Percentiles rank a stretch among this genome's conserved stretches.
Conservation (phyloP, 306 rosid species). For the Vicia faba region DNA sequence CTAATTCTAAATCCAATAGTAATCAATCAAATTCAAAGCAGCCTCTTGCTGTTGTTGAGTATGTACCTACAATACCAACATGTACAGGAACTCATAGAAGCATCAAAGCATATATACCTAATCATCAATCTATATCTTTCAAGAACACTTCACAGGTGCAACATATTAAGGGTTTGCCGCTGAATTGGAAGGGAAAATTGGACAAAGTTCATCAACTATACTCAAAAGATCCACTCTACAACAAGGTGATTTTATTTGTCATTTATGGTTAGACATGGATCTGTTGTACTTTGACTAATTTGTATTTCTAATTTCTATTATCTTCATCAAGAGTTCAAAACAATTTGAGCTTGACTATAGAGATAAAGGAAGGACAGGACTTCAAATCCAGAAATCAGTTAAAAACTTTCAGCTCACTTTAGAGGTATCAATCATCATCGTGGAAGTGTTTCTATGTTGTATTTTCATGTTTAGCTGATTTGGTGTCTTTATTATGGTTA, state of each 20-base stretch:
- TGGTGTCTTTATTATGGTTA: neutral
- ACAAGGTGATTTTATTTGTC: constrained; percentile 45
- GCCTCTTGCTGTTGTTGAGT: constrained; percentile 74
- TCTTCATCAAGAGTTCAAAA: constrained; percentile 59
- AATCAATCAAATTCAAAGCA: constrained; percentile 47
- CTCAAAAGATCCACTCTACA: constrained; percentile 77
- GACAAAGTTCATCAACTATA: constrained; percentile 68
- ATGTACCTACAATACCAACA: constrained; percentile 67
- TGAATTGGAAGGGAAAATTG: constrained; percentile 66
- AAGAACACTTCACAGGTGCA: constrained; percentile 67
- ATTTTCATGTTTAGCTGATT: constrained; percentile 23
- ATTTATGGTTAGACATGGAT: neutral
- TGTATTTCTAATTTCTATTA: constrained; percentile 1
- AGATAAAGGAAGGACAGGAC: constrained; percentile 81
- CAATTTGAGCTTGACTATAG: constrained; percentile 84
- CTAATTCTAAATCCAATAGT: constrained; percentile 11
- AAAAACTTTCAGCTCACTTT: constrained; percentile 89
- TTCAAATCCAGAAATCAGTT: constrained; percentile 68
- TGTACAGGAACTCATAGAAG: constrained; percentile 87
- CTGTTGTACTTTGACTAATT: neutral
- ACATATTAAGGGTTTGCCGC: constrained; percentile 67
- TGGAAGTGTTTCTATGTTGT: neutral
- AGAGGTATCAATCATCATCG: constrained; percentile 49
- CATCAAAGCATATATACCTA: constrained; percentile 73
- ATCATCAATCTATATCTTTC: constrained; percentile 74